phyloP scores from a whole-genome alignment of 192 early-diverging fungal species.

The Backusella psychrophila region DNA sequence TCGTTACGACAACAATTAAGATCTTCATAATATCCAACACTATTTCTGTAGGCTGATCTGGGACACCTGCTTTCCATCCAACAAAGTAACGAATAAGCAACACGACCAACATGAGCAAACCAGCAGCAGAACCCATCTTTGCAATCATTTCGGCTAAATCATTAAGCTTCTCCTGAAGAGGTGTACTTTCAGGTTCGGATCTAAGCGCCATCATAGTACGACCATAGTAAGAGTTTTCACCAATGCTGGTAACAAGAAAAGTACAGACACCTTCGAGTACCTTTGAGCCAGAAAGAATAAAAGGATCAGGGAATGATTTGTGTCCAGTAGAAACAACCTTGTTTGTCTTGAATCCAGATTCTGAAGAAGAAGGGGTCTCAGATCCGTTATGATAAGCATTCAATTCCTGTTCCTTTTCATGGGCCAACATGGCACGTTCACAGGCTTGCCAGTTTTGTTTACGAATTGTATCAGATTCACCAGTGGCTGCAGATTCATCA shows the following conservation, averaged over 20 bases:
- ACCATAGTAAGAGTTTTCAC: conserved; percentile 87
- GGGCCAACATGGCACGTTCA: background rate
- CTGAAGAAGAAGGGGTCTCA: background rate
- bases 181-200: conserved; percentile 83
- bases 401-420: conserved; percentile 1
- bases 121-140: conserved; percentile 83
- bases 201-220: conserved; percentile 86
- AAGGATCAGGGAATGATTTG: conserved; percentile 59
- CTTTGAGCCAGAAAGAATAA: conserved; percentile 92
- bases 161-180: conserved; percentile 90
- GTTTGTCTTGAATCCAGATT: conserved; percentile 9
- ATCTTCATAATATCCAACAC: conserved; percentile 72
- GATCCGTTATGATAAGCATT: conserved; percentile 18
- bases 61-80: conserved; percentile 38
- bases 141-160: conserved; percentile 89
- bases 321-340: conserved; percentile 26
- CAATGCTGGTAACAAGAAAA: conserved; percentile 83
- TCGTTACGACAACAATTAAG: conserved; percentile 87
- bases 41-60: conserved; percentile 46
- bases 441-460: conserved; percentile 67
- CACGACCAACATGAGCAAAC: conserved; percentile 82
- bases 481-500: conserved; percentile 94
- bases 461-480: conserved; percentile 87
- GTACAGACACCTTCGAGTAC: conserved; percentile 86
- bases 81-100: conserved; percentile 87